Base-by-base conservation (phyloP, 2,329 filamentous ascomycete genomes). In the Calonectria henricotiae region DNA sequence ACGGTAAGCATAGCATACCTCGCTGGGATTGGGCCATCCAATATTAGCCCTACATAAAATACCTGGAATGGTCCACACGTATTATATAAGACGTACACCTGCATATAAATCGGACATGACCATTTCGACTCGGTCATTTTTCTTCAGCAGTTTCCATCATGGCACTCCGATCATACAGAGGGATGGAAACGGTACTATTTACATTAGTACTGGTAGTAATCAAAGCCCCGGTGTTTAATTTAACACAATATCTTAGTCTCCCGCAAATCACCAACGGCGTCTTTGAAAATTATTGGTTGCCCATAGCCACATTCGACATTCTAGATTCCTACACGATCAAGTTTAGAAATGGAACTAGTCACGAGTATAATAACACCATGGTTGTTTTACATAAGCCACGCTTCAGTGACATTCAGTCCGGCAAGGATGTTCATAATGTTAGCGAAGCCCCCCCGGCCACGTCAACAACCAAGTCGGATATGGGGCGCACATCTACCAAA, bases 131-230 rank as follows among this genome's bases (percentile, higher is more conserved):
- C 27, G 4, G 27, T 30, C 77, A 78, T 9, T 23, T 41, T 3
- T 71, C 75, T 1, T 76, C 75, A 0, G 73, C 74, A 30, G 43
- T 76, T 27, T 67, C 76, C 37, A 73, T 49, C 30, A 76, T 9
- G 73, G 43, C 0, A 69, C 49, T 3, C 74, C 74, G 3, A 51
- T 76, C n/a, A 32, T 37, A 3, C 20, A 74, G 30, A 76, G 75
- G 75, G 62, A 76, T 5, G 68, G 75, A 62, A 62, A 76, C 30
- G 73, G 75, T 9, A 68, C 75, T 23, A 44, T 68, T 5, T 49
- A 55, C 27, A 30, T 30, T 11, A 41, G 37, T 11, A 35, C 43
- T 7, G 44, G 43, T 13, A 69, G 65, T 27, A 25, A 1, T 8
- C 62, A 65, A 12, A 49, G 58, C n/a, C 62, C 62, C 15, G 62